Conservation (phyloP, 805 yeast genomes). For the Saturnispora quitensis region DNA sequence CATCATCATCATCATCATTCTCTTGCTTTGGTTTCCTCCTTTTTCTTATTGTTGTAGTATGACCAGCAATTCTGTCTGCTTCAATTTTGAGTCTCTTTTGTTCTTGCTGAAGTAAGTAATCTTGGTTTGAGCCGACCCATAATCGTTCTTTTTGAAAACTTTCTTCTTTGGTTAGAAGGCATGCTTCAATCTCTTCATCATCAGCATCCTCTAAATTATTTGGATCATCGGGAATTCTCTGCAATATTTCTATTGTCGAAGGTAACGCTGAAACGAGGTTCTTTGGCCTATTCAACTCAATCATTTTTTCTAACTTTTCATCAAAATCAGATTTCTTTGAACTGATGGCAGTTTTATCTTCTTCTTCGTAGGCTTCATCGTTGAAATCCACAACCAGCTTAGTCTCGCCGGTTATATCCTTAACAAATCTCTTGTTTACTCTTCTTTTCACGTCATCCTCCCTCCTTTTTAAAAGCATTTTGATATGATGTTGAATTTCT, state of each 20-base stretch:
- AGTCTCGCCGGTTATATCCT: constrained; percentile 5
- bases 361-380: constrained; percentile 17
- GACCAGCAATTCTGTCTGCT: constrained; percentile 83
- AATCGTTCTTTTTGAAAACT: constrained; percentile 65
- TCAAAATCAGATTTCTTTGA: constrained; percentile 13
- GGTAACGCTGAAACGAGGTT: constrained; percentile 49
- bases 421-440: constrained; percentile 6
- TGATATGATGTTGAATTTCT: constrained; percentile 31
- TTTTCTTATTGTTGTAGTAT: constrained; percentile 44
- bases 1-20: constrained; percentile 15
- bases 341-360: background rate
- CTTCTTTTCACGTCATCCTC: constrained; percentile 18
- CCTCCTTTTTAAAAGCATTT: constrained; percentile 23
- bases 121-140: constrained; percentile 88
- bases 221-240: constrained; percentile 48
- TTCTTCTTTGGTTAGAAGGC: constrained; percentile 61
- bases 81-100: constrained; percentile 72
- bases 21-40: constrained; percentile 30
- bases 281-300: constrained; percentile 41
- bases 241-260: constrained; percentile 45
- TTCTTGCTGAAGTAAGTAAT: constrained; percentile 77
- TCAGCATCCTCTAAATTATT: constrained; percentile 54
- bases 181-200: constrained; percentile 65
- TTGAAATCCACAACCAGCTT: constrained; percentile 10
- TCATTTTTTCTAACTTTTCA: constrained; percentile 23